Evolutionary conservation across 768 basidiomycete species (phyloP), one percentile per base, ranked within the genome.

Genomic region (Phlebiopsis flavidoalba): DNA sequence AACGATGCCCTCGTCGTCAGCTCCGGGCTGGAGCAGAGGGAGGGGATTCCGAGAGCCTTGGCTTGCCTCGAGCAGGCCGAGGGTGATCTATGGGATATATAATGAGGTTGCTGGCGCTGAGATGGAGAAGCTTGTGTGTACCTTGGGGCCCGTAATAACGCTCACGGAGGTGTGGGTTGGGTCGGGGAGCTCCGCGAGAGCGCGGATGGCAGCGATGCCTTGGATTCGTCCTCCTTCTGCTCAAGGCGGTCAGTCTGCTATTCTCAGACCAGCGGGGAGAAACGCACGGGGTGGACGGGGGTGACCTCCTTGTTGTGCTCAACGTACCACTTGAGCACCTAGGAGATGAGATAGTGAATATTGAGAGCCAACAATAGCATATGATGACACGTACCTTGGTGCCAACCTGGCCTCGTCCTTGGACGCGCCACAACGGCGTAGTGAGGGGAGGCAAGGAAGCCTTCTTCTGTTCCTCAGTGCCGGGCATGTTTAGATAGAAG

Each of bases 21-120:
- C 91, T 21, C 93, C 93, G 7, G 94, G 94, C 71, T 96, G 94
- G 33, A 95, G 81, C 94, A 96, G 48, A 94, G 78, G 3, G 86
- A 80, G 5, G 86, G 88, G n/a, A 91, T 72, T n/a, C 73, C 72
- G n/a, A 84, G 80, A n/a, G 79, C 78, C 70, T 86, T 86, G 8
- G 87, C 88, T 60, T 85, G 79, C 69, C n/a, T 87, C 75, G 66
- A 93, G 73, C 57, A 92, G 64, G 22, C 75, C 76, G 50, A 92
- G 80, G 10, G 91, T 93, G 46, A 93, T 75, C 89, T 93, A 64
- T 21, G 17, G n/a, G 22, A 12, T 21, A 21, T 14, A 14, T 56
- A 17, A 21, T 45, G 45, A 62, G 31, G 60, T 46, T 52, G 50
- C 40, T 52, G 10, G 40, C 40, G 37, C 40, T 17, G 40, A 43